Evolutionary conservation across 495 filamentous ascomycete genomes (phyloP).

Genomic region (Podospora anserina): DNA sequence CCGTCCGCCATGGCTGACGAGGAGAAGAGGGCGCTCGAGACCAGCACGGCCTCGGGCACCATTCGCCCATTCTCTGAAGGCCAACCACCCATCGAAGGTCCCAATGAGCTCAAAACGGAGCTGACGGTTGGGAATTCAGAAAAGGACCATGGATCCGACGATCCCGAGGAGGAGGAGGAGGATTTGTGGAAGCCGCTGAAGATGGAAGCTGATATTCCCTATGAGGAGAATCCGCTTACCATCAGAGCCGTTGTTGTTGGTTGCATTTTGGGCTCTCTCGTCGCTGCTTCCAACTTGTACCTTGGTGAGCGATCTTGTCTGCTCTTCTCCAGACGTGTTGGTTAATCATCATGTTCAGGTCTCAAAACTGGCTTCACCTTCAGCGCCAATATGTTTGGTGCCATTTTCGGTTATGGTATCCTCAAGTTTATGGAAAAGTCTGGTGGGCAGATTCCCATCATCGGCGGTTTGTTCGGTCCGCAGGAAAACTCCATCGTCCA

Average conservation of each 20-base stretch:
- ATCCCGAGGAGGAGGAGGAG: conserved; percentile 31
- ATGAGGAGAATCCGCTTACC: conserved; percentile 53
- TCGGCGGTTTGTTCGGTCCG: conserved; percentile 60
- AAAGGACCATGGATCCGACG: conserved; percentile 14
- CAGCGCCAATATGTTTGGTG: conserved; percentile 55
- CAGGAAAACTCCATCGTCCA: conserved; percentile 67
- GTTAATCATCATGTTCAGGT: conserved; percentile 34
- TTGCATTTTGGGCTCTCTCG: conserved; percentile 55
- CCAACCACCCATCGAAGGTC: conserved; percentile 25
- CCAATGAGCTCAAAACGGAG: conserved; percentile 25
- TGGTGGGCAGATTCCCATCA: conserved; percentile 51
- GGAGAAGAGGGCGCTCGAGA: conserved; percentile 25
- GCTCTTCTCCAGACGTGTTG: conserved; percentile 16
- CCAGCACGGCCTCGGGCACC: conserved; percentile 16
- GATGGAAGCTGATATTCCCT: conserved; percentile 41
- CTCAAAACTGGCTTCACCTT: conserved; percentile 67
- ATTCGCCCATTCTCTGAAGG: conserved; percentile 31
- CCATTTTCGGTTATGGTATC: conserved; percentile 66
- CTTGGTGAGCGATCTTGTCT: conserved; percentile 42
- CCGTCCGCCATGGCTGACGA: conserved; percentile 23
- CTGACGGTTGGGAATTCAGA: conserved; percentile 18
- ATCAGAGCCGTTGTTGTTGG: conserved; percentile 56
- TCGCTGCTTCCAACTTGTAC: conserved; percentile 65
- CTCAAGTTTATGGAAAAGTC: conserved; percentile 51
- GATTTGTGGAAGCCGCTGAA: conserved; percentile 48